Base-by-base conservation (phyloP, 768 basidiomycete genomes). In the Pluteus cervinus region DNA sequence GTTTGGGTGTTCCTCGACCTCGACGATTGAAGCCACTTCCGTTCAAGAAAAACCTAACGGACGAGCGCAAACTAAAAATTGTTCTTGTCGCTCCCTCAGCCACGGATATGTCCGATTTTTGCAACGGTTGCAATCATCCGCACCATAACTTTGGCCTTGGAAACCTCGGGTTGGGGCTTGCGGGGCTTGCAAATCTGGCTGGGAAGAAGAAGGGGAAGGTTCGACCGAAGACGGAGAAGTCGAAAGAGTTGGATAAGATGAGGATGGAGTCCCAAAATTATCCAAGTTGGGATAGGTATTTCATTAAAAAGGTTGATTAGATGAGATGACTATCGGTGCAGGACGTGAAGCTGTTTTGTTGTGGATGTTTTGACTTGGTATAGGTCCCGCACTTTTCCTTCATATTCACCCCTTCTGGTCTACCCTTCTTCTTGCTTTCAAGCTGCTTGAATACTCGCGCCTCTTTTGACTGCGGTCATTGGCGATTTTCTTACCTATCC, bases 261-360 rank as follows among this genome's bases (percentile, higher is more conserved):
- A 54, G 58, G 52, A 59, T 60, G 12, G 75, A 71, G 55, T 68
- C 70, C 41, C 63, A 73, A 23, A 45, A 63, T 12, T 77, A 73
- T 51, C 79, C 81, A 20, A 73, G 66, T 36, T 84, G 81, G 81
- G 79, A 83, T 53, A 62, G 75, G 41, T 82, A 84, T 53, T 52
- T 68, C 26, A 66, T 81, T 25, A 69, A 66, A 46, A 62, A 55
- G 24, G 55, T 54, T 23, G 58, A 62, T 23, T 49, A 40, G 54
- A 31, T 20, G 15, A 14, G n/a, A 17, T 7, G 34, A 22, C 10
- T 7, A 7, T 16, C 7, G 34, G 16, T 24, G 7, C 8, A 12
- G 10, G 31, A 17, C 7, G 18, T 12, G 9, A 17, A 7, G 7
- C 15, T 21, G 24, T 33, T 17, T 9, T 33, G 9, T 33, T 17